A percentile compares a stretch with the other conserved stretches of the same genome.
Conservation (phyloP, 2,329 filamentous ascomycete genomes). For the Thielaviopsis euricoi region DNA sequence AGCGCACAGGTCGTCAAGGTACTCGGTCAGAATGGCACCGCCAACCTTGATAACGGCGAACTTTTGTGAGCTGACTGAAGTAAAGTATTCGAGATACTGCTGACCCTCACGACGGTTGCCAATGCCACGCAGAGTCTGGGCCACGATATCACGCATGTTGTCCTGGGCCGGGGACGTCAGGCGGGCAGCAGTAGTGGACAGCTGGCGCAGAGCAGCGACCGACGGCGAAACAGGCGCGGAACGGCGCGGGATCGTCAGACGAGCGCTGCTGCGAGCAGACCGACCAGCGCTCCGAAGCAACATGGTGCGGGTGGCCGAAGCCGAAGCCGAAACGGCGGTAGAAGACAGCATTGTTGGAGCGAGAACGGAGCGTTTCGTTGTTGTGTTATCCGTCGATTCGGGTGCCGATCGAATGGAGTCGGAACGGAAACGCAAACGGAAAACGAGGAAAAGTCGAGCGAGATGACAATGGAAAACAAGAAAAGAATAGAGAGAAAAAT, state of each 20-base stretch:
- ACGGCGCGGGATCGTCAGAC: neutral
- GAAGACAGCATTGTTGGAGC: slow-evolving; percentile 9
- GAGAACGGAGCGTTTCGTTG: neutral
- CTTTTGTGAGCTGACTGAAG: slow-evolving; percentile 86
- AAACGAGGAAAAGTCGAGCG: neutral
- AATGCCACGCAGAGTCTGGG: slow-evolving; percentile 70
- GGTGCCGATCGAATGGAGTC: neutral
- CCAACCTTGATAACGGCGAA: slow-evolving; percentile 98
- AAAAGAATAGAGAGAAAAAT: neutral
- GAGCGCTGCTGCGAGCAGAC: slow-evolving; percentile 2
- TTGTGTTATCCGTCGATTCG: neutral
- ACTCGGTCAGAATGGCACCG: slow-evolving; percentile 86
- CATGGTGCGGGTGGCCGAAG: slow-evolving; percentile 7
- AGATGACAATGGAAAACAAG: neutral
- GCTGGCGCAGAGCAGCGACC: slow-evolving; percentile 3
- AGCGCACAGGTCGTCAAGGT: slow-evolving; percentile 79
- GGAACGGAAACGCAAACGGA: neutral
- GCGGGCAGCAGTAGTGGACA: slow-evolving; percentile 8
- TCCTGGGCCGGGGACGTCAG: slow-evolving; percentile 15
- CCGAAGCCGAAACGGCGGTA: slow-evolving; percentile 7
- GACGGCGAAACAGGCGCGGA: neutral
- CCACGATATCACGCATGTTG: slow-evolving; percentile 20
- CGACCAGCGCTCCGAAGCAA: neutral
- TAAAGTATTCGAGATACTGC: slow-evolving; percentile 96
- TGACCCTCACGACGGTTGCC: slow-evolving; percentile 91